Evolutionary conservation across 306 rosid genomes (phyloP), one percentile per base, ranked within the genome.

Genomic region (Cercis canadensis): DNA sequence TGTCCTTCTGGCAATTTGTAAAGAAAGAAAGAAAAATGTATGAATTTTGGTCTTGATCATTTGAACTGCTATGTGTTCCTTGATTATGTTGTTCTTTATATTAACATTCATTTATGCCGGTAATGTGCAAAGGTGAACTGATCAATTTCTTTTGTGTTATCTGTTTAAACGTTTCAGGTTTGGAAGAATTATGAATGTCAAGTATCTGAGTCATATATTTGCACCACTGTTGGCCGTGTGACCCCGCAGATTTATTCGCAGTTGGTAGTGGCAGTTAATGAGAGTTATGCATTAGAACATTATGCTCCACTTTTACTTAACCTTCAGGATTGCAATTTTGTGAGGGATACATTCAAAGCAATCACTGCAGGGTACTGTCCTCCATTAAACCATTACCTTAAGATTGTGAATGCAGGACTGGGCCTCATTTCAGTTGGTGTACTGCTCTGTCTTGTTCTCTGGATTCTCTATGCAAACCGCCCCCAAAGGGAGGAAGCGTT

Each of bases 401-500:
- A 86, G 84, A 75, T 87, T 41, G 83, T 90, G 58, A 86, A 86
- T 75, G 86, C 86, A 17, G 99, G 99, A 45, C 78, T 94, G 65
- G 97, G 87, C 14, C 85, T 94, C 77, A 81, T 89, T 56, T 94
- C 99, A 13, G 97, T 89, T 14, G 97, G 96, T 57, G 90, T 91
- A 43, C 69, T 94, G 76, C 89, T 94, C 57, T 91, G 97, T 57
- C 99, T 94, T 59, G 87, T 94, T 70, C 89, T 94, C 41, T 94
- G 99, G 99, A 71, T 89, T 65, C 92, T 94, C 43, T 91, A 86
- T 80, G 86, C 99, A 67, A 91, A 94, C 97, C 92, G 89, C 96
- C 89, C 89, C 87, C 81, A 33, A 84, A 83, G 87, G 88, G 90
- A 75, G 87, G 96, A 81, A 59, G 97, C 34, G 97, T 83, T 82